Evolutionary conservation across 768 basidiomycete species (phyloP), one percentile per base, ranked within the genome.

Genomic region (Vararia minispora): DNA sequence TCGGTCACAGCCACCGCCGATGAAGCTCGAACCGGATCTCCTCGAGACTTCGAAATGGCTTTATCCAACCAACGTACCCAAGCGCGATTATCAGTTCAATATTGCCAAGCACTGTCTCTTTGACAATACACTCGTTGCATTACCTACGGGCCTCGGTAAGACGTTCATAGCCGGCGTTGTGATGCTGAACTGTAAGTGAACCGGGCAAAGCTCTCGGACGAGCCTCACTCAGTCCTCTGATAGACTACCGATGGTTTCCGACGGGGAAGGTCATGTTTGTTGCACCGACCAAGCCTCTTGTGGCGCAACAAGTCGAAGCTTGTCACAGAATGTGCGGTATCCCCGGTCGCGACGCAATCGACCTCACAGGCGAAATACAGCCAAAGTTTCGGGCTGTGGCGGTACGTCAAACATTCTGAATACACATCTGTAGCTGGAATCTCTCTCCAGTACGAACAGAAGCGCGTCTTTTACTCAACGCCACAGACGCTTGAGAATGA

Each of bases 161-260:
- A 99, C 95, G 0, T 98, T 99, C 52, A 84, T 99, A 43, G 95
- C 95, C 3, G 91, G 94, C 1, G 89, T 88, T 2, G 73, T 99
- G 16, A 97, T 99, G 94, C 62, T 92, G 21, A 94, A 92, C 52
- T 94, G 89, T 89, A 50, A 51, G 71, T 52, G 28, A 13, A 21
- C n/a, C 36, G n/a, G n/a, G n/a, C n/a, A n/a, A n/a, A n/a, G 17
- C 28, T 36, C 6, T 39, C 28, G 58, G 52, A 6, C 22, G 13
- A 29, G 21, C 34, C 35, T 25, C 22, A n/a, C 24, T 28, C 12
- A 27, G 18, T 37, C 16, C 27, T 13, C 17, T 20, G 41, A 14
- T 44, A 90, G 88, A 73, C 55, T 94, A 90, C 51, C 79, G 85
- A 25, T 94, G 90, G 90, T 94, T 85, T 56, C 88, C 91, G 0